Conservation (phyloP, 345 rosid species). For the Rhodamnia rubescens region DNA sequence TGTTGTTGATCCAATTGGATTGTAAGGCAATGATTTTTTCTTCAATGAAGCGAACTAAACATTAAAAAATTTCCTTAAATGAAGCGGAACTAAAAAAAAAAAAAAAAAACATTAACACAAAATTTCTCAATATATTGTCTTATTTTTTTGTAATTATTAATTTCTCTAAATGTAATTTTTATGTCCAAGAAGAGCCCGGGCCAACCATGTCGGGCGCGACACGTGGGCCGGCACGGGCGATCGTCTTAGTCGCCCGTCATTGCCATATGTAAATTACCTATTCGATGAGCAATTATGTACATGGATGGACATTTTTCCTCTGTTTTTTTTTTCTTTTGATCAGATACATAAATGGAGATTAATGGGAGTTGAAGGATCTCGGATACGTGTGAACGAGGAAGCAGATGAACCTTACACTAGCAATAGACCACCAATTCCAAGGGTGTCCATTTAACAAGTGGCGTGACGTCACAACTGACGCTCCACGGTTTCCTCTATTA, state of each 20-base stretch:
- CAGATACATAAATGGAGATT: neutral
- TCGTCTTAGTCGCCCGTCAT: accelerated
- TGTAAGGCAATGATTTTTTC: neutral
- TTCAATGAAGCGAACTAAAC: neutral
- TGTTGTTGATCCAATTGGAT: neutral
- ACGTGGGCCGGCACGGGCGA: accelerated
- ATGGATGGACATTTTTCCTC: no score
- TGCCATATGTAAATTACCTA: neutral
- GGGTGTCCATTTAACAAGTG: neutral
- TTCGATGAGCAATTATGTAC: accelerated
- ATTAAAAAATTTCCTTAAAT: no score
- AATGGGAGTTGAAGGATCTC: neutral
- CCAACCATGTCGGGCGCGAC: neutral
- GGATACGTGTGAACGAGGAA: neutral
- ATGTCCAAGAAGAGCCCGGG: no score
- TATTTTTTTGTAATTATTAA: no score
- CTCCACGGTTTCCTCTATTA: neutral
- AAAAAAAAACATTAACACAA: neutral
- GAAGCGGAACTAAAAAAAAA: no score
- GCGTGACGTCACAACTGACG: neutral
- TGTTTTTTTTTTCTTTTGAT: no score
- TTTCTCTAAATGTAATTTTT: neutral
- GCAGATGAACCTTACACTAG: neutral
- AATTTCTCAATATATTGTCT: neutral
- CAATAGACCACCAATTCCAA: neutral